Conservation (phyloP, 2,329 filamentous ascomycete genomes). For the Zymoseptoria ardabiliae region DNA sequence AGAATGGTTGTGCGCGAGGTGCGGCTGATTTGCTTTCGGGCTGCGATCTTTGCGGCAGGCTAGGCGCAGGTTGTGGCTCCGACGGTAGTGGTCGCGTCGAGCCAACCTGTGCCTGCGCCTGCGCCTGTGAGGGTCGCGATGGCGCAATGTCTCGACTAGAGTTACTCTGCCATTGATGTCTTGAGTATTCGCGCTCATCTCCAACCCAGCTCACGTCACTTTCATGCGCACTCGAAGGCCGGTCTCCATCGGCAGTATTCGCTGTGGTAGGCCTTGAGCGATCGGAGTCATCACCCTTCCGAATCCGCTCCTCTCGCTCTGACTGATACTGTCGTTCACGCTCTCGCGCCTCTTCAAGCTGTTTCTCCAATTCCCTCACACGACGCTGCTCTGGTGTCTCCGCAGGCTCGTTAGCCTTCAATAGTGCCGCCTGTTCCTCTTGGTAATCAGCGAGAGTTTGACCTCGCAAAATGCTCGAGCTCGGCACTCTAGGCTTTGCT, state of each 20-base stretch:
- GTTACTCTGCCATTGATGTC: conserved; percentile 46
- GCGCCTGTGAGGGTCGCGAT: conserved; percentile 10
- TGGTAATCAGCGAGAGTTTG: conserved; percentile 85
- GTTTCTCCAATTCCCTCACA: conserved; percentile 71
- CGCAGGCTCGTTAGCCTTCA: conserved; percentile 30
- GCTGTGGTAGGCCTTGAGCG: conserved; percentile 31
- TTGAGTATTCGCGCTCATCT: conserved; percentile 59
- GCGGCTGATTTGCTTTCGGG: conserved; percentile 15
- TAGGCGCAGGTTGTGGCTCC: conserved; percentile 11
- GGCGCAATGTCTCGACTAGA: conserved; percentile 25
- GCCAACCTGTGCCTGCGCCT: conserved; percentile 32
- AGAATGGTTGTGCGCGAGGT: conserved; percentile 24
- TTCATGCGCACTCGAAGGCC: conserved; percentile 34
- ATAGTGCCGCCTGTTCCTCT: conserved; percentile 50
- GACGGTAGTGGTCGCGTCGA: conserved; percentile 26
- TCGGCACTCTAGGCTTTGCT: conserved; percentile 40
- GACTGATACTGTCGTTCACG: conserved; percentile 58
- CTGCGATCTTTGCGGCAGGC: conserved; percentile 15
- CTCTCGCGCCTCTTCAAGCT: conserved; percentile 60
- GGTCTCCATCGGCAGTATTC: conserved; percentile 9
- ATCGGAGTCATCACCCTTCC: conserved; percentile 26
- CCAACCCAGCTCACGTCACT: conserved; percentile 58
- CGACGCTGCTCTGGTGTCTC: conserved; percentile 53
- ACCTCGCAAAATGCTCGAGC: conserved; percentile 58
- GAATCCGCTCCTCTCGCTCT: conserved; percentile 49